Evolutionary conservation across 371 early-diverging fungal genomes (phyloP), one percentile per base, ranked within the genome.

Genomic region (Apophysomyces sp.): DNA sequence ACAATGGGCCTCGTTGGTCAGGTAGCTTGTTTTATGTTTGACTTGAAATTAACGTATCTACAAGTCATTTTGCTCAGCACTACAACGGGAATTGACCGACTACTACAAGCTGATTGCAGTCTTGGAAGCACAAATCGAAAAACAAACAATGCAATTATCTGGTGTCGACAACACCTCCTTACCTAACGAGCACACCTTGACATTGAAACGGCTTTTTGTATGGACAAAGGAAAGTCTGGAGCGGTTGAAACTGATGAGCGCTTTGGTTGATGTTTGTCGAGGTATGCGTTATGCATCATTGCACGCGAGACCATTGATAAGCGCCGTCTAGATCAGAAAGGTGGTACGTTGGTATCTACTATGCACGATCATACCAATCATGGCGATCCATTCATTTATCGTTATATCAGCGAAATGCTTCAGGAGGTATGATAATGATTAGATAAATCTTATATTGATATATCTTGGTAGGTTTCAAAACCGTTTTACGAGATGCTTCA

Each of bases 401-500:
- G 85, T 16, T 94, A 93, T 71, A 82, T 94, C 24, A 76, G 84
- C n/a, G 69, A 84, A n/a, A 83, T 95, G 68, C 74, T 97, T n/a
- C 81, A 84, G 57, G 77, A 89, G 62, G 85, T 89, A 18, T 66
- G 84, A 4, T 65, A 29, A 40, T 15, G 3, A 86, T 90, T n/a
- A 87, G 87, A 55, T 83, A 75, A 61, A 63, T 11, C 9, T n/a
- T n/a, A 18, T 29, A 24, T 52, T 29, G 32, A 24, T 37, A 7
- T 7, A 57, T 29, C 18, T 40, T 52, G 40, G 37, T 71, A 87
- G 77, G 88, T 94, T 0, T 89, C 96, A 0, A 77, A 73, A 28
- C 98, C 98, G 4, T 96, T 97, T 71, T 95, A 88, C 66, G 86
- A 86, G 54, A 95, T 94, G 86, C 79, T 98, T 16, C 86, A 85